Conservation (phyloP, 2,329 filamentous ascomycete genomes). For the Graphilbum fragrans region DNA sequence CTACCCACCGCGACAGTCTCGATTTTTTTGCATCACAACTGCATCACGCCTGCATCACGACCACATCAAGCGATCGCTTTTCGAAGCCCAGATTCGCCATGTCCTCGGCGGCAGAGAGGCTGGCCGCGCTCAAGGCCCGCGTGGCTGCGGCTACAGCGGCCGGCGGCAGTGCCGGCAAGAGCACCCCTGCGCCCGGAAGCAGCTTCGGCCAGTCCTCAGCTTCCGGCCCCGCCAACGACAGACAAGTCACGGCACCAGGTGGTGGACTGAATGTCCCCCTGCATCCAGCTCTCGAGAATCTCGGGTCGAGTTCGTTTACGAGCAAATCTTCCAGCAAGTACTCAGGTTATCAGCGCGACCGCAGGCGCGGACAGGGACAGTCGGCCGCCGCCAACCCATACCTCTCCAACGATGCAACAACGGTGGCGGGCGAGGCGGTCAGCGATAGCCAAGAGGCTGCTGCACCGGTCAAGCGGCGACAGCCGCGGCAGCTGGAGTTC, state of each 20-base stretch:
- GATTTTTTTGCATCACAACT: no score
- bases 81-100: neutral
- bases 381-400: conserved; percentile 53
- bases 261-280: conserved; percentile 65
- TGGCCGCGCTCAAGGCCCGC: conserved; percentile 69
- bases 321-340: conserved; percentile 22
- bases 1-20: no score
- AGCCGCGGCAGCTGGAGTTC: conserved; percentile 71
- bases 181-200: conserved; percentile 22
- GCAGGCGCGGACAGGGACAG: neutral
- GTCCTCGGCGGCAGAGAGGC: conserved; percentile 40
- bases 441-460: conserved; percentile 33
- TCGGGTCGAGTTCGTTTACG: conserved; percentile 33
- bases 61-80: no score
- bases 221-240: neutral
- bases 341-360: conserved; percentile 4
- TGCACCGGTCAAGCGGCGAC: conserved; percentile 45
- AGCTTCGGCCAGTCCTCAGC: conserved; percentile 22
- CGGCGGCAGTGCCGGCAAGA: neutral
- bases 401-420: conserved; percentile 53
- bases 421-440: conserved; percentile 33
- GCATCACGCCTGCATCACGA: no score
- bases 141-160: conserved; percentile 52
- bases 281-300: conserved; percentile 59
- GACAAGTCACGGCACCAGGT: conserved; percentile 8